Evolutionary conservation across 495 filamentous ascomycete species (phyloP).

Genomic region (Neurospora sp.): DNA sequence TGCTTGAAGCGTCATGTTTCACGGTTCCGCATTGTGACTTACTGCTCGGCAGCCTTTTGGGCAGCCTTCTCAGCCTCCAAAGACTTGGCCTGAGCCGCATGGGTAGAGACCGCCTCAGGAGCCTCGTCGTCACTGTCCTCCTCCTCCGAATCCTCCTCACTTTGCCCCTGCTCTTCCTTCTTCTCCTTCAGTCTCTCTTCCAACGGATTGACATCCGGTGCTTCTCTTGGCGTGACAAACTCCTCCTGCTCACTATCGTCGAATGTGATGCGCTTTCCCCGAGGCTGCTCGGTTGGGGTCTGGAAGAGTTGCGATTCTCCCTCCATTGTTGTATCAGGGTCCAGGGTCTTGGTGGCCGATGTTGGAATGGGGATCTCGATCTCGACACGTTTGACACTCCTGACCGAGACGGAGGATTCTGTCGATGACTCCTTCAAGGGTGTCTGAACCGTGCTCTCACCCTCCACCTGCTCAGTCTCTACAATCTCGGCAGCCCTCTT

Average conservation of each 20-base stretch:
- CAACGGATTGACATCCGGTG: conserved; percentile 17
- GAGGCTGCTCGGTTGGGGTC: conserved; percentile 14
- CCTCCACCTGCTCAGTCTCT: neutral
- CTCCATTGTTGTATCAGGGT: conserved; percentile 2
- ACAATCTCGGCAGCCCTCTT: neutral
- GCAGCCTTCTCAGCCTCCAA: conserved; percentile 27
- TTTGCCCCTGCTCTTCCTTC: conserved; percentile 1
- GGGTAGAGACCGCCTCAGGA: conserved; percentile 35
- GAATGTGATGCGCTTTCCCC: conserved; percentile 19
- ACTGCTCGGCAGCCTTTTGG: conserved; percentile 33
- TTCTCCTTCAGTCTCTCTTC: conserved; percentile 3
- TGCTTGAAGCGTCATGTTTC: neutral
- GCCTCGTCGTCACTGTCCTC: conserved; percentile 34
- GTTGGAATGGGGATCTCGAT: conserved; percentile 22
- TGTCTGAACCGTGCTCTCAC: neutral
- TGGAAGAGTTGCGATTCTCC: conserved; percentile 16
- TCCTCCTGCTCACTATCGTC: conserved; percentile 24
- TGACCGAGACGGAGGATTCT: neutral
- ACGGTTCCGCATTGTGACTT: conserved; percentile 1
- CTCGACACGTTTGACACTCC: conserved; percentile 16
- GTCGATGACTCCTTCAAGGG: neutral
- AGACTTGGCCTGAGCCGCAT: conserved; percentile 24
- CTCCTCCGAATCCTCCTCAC: conserved; percentile 17
- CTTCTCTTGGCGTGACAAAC: conserved; percentile 24
- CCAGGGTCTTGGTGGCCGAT: conserved; percentile 6